Evolutionary conservation across 2,329 filamentous ascomycete genomes (phyloP), one percentile per base, ranked within the genome.

Genomic region (Claviceps africana): DNA sequence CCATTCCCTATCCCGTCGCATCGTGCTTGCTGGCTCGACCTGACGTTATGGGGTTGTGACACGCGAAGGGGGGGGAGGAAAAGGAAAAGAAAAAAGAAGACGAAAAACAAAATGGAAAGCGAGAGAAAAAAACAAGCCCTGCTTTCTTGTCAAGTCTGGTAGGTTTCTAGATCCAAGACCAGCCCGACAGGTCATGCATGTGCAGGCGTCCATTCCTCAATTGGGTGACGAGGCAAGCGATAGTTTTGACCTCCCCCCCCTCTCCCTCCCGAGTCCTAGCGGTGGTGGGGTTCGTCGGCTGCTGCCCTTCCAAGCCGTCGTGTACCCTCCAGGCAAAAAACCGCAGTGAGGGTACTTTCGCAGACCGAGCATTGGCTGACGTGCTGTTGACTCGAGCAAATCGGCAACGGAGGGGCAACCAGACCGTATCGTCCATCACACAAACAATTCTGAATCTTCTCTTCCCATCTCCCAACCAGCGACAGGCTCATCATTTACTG

Each of bases 271-370:
- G 35, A 37, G 35, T 37, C 15, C 35, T 5, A 37, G 17, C 35
- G 25, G 7, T 45, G 25, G 43, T 45, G 51, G 53, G 53, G 51
- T 55, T 51, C 22, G n/a, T 51, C n/a, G 35, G 37, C 28, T 46
- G 15, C 35, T 40, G 39, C 22, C 28, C 31, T n/a, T 28, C 28
- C 9, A 43, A 45, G 46, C 10, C 51, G 17, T 11, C 37, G 56
- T 31, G 54, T 57, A 56, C 55, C 53, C 54, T 54, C 56, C 54
- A 50, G 45, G 53, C 35, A 21, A 49, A 58, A 54, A 55, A 40
- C 22, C 42, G 50, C 40, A 37, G 53, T 37, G 50, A 31, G 51
- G 55, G 53, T 54, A 56, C 56, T 45, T 53, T 49, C 28, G 33
- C 50, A 46, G 37, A 21, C 49, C 47, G 45, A 35, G 21, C 22